Base-by-base conservation (phyloP, 345 rosid genomes). In the Populus pruinosa region DNA sequence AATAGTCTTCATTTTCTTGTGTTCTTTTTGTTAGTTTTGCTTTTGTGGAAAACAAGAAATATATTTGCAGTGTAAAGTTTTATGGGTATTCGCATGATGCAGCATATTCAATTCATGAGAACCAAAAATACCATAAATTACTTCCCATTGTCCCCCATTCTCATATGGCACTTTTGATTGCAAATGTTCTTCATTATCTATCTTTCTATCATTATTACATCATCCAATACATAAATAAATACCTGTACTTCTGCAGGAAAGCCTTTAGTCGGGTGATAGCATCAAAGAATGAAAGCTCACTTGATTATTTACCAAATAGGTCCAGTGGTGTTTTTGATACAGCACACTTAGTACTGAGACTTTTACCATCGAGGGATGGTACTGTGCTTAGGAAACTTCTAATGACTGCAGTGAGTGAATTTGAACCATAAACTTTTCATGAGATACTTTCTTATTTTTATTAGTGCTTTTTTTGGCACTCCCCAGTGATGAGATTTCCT, bases 381-480 rank as follows among this genome's bases (percentile, higher is more conserved):
- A 84, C 82, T 72, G 95, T 87, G 77, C 90, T 95, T 56, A 87
- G 99, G 80, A 90, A 90, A 79, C 95, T 94, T 79, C 73, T 95
- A 77, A 86, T 95, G 97, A 90, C 97, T 74, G 99, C 94, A 67
- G 99, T 93, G 74, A 89, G 96, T 90, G 70, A 69, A 70, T 41
- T 82, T 67, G 63, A 63, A 78, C 81, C 49, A n/a, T 11, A 62
- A 18, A 8, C 27, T 8, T 18, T 14, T 11, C n/a, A 4, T 59
- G 16, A 65, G 56, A 33, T 53, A 21, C 36, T 29, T 4, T 65
- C 29, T 49, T 73, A 13, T 69, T 66, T 47, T 72, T 18, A 21
- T 67, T 7, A 44, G 17, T 13, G 5, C 29, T 35, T 38, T 18
- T 72, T 69, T 59, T 27, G 67, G 29, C 27, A 36, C 16, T 31